These are phyloP conservation scores for Clohesyomyces aquaticus DNA, from an alignment of 495 filamentous ascomycete species.

Conservation along the genomic window DNA sequence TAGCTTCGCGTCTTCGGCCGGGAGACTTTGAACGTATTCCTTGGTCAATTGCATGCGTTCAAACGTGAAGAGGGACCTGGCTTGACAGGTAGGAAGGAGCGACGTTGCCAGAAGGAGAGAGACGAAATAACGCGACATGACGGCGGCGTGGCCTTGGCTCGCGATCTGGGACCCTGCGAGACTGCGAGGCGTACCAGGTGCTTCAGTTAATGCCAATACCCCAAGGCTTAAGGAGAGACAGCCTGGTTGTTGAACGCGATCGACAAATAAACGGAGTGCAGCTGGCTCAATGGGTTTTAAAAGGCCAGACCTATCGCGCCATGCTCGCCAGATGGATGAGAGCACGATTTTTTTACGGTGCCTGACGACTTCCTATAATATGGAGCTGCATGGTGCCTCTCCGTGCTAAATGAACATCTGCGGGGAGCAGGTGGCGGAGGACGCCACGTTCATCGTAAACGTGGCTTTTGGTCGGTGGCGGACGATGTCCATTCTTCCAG, in stretches of 20 bases:
- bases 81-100: slow-evolving; percentile 10
- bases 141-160: neutral
- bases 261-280: neutral
- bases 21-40: slow-evolving; percentile 21
- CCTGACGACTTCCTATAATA: slow-evolving; percentile 8
- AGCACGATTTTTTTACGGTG: slow-evolving; percentile 15
- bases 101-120: slow-evolving; percentile 21
- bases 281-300: slow-evolving; percentile 19
- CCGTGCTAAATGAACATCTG: slow-evolving; percentile 10
- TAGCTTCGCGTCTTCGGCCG: slow-evolving; percentile 22
- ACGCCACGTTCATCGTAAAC: slow-evolving; percentile 22
- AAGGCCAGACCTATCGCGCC: slow-evolving; percentile 1
- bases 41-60: slow-evolving; percentile 27
- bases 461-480: slow-evolving; percentile 14
- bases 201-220: slow-evolving; percentile 3
- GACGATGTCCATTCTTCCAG: slow-evolving; percentile 17
- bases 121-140: slow-evolving; percentile 17
- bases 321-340: neutral
- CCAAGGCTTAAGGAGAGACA: neutral
- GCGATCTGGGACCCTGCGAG: neutral
- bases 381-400: neutral
- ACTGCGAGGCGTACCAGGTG: neutral
- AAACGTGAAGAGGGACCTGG: slow-evolving; percentile 17
- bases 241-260: neutral
- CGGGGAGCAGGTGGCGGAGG: slow-evolving; percentile 19